These are phyloP conservation scores for Stylosanthes scabra DNA, from an alignment of 331 rosid genomes.

Conservation along the genomic window DNA sequence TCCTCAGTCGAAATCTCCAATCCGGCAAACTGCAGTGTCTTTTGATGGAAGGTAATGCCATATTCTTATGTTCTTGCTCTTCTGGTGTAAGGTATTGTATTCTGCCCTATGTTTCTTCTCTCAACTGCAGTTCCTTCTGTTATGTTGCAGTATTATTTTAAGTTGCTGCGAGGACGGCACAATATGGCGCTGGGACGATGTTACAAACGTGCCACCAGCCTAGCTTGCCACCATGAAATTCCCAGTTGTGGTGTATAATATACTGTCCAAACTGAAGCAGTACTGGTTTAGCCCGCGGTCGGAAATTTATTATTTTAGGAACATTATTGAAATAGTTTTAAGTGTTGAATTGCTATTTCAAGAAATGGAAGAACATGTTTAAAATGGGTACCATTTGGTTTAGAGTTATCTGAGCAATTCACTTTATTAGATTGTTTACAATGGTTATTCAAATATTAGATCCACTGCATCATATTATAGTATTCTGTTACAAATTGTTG, in stretches of 20 bases:
- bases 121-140: neutral
- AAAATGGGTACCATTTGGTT: neutral
- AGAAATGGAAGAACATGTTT: neutral
- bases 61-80: neutral
- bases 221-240: slow-evolving; percentile 22
- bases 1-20: slow-evolving; percentile 86
- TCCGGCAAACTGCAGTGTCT: slow-evolving; percentile 95
- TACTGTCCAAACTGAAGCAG: slow-evolving; percentile 12
- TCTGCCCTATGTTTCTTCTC: no score
- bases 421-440: no score
- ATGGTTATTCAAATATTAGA: no score
- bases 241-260: slow-evolving; percentile 12
- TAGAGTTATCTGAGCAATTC: no score
- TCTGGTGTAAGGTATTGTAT: neutral
- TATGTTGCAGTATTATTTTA: slow-evolving; percentile 78
- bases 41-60: slow-evolving; percentile 83
- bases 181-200: slow-evolving; percentile 98
- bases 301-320: no score
- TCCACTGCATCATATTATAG: no score
- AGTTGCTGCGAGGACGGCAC: slow-evolving; percentile 95
- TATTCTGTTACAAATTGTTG: no score
- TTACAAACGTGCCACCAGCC: slow-evolving; percentile 34
- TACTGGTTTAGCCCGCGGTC: neutral
- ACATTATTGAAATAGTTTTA: neutral
- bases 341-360: neutral